Evolutionary conservation across 2,329 filamentous ascomycete genomes (phyloP).

Genomic region (Graphilbum ipis-grandicollis): DNA sequence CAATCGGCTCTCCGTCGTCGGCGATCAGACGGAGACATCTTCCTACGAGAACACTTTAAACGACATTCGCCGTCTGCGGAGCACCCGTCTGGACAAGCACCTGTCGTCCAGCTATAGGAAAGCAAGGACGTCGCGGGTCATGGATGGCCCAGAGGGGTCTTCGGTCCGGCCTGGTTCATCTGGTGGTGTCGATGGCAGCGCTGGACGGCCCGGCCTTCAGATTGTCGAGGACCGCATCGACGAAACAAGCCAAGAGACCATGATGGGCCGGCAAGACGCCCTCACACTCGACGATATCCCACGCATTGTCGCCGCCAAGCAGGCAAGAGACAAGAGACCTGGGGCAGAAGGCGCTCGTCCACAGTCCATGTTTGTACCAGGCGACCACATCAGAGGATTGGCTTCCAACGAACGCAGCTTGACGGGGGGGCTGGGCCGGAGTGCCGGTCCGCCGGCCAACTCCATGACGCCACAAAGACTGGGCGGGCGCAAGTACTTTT

Average conservation of each 20-base stretch:
- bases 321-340: conserved; percentile 76
- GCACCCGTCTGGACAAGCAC: conserved; percentile 85
- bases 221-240: conserved; percentile 66
- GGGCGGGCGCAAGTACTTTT: conserved; percentile 70
- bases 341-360: conserved; percentile 59
- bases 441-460: conserved; percentile 11
- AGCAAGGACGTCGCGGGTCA: conserved; percentile 76
- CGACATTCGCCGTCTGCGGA: conserved; percentile 80
- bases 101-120: conserved; percentile 85
- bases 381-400: conserved; percentile 1
- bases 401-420: neutral
- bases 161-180: conserved; percentile 54
- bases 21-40: conserved; percentile 42
- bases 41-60: conserved; percentile 93
- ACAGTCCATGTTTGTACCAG: conserved; percentile 43
- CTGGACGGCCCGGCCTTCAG: conserved; percentile 37
- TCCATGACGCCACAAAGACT: neutral
- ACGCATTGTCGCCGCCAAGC: conserved; percentile 85
- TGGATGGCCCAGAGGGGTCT: conserved; percentile 65
- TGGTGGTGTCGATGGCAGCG: conserved; percentile 18
- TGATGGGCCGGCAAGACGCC: conserved; percentile 79
- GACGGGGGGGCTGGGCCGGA: neutral
- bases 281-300: conserved; percentile 93
- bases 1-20: conserved; percentile 12
- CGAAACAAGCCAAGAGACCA: conserved; percentile 58